Conservation (phyloP, 177 flowering plant genomes). For the Tripterygium wilfordii region DNA sequence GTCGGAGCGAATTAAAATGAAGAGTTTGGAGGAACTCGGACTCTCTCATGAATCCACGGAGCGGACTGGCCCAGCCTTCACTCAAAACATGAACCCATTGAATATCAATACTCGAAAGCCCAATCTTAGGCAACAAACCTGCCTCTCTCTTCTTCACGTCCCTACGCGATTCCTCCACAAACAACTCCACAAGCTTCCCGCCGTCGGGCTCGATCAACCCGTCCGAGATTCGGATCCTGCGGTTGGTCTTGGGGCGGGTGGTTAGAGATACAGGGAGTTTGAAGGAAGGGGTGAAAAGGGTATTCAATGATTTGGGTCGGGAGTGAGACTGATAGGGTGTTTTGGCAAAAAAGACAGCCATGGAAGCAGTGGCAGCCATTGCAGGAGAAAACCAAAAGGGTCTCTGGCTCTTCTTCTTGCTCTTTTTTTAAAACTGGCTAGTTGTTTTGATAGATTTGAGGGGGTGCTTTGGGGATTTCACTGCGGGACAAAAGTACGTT, state of each 20-base stretch:
- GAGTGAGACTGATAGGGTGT: constrained; percentile 20
- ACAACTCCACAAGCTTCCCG: constrained; percentile 66
- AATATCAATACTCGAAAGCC: constrained; percentile 60
- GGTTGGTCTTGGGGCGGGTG: constrained; percentile 7
- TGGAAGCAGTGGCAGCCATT: constrained; percentile 70
- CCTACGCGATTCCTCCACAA: constrained; percentile 41
- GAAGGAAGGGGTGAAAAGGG: constrained; percentile 30
- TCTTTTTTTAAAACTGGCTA: background rate
- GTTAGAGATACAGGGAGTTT: constrained; percentile 10
- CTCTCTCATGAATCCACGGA: constrained; percentile 92
- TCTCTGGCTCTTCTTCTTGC: background rate
- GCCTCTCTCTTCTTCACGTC: constrained; percentile 47
- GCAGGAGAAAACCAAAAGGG: constrained; percentile 7
- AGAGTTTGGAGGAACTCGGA: constrained; percentile 99
- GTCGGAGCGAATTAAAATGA: constrained; percentile 80
- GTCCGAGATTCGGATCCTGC: constrained; percentile 22
- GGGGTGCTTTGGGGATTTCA: background rate
- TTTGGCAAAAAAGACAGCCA: constrained; percentile 40
- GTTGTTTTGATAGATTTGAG: too few relatives aligned
- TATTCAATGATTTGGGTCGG: constrained; percentile 16
- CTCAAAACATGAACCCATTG: constrained; percentile 93
- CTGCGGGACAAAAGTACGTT: too few relatives aligned
- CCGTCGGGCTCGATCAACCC: constrained; percentile 92
- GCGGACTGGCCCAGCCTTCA: constrained; percentile 98
- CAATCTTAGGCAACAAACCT: constrained; percentile 35